A percentile compares a stretch with the other conserved stretches of the same genome.
Evolutionary conservation across 768 basidiomycete species (phyloP).

Genomic region (Lanmaoa rubissima): DNA sequence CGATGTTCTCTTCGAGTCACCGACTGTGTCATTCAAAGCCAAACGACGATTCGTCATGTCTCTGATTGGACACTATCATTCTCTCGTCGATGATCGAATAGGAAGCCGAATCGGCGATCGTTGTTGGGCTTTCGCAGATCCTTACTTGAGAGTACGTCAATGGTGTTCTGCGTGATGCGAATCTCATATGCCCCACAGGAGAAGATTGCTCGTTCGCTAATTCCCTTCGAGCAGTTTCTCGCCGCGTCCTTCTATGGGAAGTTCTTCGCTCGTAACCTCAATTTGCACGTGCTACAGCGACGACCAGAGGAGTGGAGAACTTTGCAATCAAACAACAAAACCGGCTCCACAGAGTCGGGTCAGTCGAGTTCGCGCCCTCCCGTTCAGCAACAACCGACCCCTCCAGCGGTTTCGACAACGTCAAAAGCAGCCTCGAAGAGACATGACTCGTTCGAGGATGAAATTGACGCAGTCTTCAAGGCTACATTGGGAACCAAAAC

Average conservation of each 20-base stretch:
- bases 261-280: constrained; percentile 79
- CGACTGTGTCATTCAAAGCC: constrained; percentile 58
- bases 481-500: constrained; percentile 53
- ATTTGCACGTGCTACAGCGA: constrained; percentile 73
- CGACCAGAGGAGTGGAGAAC: constrained; percentile 84
- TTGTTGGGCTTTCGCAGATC: constrained; percentile 91
- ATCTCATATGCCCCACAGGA: constrained; percentile 50
- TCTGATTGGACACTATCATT: constrained; percentile 76
- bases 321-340: constrained; percentile 50
- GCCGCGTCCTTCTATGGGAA: constrained; percentile 82
- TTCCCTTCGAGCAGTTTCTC: constrained; percentile 68
- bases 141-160: constrained; percentile 76
- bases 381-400: background rate
- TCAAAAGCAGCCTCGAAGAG: constrained; percentile 46
- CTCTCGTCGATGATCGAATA: constrained; percentile 84
- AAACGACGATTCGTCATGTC: constrained; percentile 71
- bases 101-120: constrained; percentile 89
- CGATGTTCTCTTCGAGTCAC: constrained; percentile 71
- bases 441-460: constrained; percentile 48
- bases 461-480: constrained; percentile 75
- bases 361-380: constrained; percentile 18
- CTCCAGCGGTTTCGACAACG: background rate
- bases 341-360: constrained; percentile 7
- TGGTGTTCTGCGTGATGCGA: background rate
- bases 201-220: constrained; percentile 83